phyloP scores from a whole-genome alignment of 306 rosid species.

The Senna siamea region DNA sequence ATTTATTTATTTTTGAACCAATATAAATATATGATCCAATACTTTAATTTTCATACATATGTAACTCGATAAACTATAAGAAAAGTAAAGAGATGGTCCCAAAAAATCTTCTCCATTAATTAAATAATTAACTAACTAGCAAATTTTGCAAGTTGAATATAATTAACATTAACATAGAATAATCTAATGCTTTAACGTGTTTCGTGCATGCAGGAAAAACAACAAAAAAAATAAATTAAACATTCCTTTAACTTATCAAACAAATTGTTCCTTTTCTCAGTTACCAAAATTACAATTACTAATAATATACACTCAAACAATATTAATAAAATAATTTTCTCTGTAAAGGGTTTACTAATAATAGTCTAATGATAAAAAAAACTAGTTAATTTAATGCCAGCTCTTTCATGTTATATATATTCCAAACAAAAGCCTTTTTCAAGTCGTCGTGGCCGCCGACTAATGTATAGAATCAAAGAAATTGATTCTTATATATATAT shows the following conservation, averaged over 20 bases:
- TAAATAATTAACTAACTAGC: neutral
- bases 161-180: too few species aligned
- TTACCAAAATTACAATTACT: neutral
- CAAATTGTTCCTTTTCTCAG: neutral
- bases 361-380: neutral
- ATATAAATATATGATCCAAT: too few species aligned
- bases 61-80: neutral
- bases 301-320: neutral
- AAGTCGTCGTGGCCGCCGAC: slow-evolving; percentile 8
- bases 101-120: neutral
- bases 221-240: neutral
- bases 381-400: slow-evolving; percentile 1
- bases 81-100: neutral
- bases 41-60: too few species aligned
- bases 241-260: neutral
- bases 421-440: neutral
- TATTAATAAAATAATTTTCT: neutral
- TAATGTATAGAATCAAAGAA: neutral
- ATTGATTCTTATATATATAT: too few species aligned
- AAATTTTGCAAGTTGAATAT: neutral
- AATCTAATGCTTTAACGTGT: neutral
- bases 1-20: too few species aligned
- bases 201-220: slow-evolving; percentile 6
- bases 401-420: neutral
- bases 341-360: neutral